Conservation (phyloP, 768 basidiomycete species). For the Russula foetens region DNA sequence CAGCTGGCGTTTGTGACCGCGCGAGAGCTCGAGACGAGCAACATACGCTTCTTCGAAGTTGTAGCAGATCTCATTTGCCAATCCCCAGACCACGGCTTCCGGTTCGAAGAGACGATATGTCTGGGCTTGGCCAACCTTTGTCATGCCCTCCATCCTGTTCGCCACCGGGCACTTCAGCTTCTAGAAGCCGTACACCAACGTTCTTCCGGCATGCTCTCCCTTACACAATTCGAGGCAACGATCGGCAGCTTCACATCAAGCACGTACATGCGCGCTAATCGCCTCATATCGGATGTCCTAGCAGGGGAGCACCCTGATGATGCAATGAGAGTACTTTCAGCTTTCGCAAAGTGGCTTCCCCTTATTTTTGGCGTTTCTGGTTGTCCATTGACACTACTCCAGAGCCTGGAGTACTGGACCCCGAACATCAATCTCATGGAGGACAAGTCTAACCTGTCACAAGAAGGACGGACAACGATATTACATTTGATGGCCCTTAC, state of each 20-base stretch:
- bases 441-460: slow-evolving; percentile 45
- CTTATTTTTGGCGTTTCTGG: slow-evolving; percentile 45
- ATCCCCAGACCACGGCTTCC: slow-evolving; percentile 47
- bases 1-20: slow-evolving; percentile 58
- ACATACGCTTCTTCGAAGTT: slow-evolving; percentile 68
- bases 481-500: slow-evolving; percentile 83
- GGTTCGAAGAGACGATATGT: slow-evolving; percentile 66
- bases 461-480: slow-evolving; percentile 55
- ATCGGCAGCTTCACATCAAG: slow-evolving; percentile 64
- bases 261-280: slow-evolving; percentile 76
- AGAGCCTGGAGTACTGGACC: slow-evolving; percentile 81
- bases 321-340: slow-evolving; percentile 54
- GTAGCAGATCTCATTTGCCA: slow-evolving; percentile 62
- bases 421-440: slow-evolving; percentile 66
- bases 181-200: slow-evolving; percentile 67
- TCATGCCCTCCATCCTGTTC: slow-evolving; percentile 53
- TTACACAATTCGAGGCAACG: slow-evolving; percentile 67
- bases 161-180: slow-evolving; percentile 71
- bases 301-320: slow-evolving; percentile 68
- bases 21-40: slow-evolving; percentile 46
- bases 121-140: slow-evolving; percentile 81
- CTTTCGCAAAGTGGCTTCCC: slow-evolving; percentile 67
- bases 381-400: slow-evolving; percentile 55
- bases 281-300: slow-evolving; percentile 65
- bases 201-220: slow-evolving; percentile 53